These are phyloP conservation scores for Hygrocybe punicea DNA, from an alignment of 768 basidiomycete genomes.

Conservation along the genomic window DNA sequence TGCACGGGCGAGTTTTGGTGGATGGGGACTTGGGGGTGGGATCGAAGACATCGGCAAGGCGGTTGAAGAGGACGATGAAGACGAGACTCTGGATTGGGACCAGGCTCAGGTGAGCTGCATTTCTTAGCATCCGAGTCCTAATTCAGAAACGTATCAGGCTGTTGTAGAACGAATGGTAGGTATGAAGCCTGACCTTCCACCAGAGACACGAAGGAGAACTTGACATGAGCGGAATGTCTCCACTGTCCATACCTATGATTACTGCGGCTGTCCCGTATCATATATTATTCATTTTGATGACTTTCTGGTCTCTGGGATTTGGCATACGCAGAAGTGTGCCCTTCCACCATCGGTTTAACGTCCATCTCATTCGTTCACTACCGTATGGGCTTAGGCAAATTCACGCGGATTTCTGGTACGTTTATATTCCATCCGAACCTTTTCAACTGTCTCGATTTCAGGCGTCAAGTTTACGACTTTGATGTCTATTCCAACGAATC, in stretches of 20 bases:
- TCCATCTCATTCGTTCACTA: too few relatives aligned
- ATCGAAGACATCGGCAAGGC: slow-evolving; percentile 47
- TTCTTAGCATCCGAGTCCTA: not conserved
- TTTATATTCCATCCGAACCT: too few relatives aligned
- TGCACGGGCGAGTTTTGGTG: slow-evolving; percentile 54
- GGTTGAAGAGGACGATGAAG: slow-evolving; percentile 61
- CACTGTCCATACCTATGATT: too few relatives aligned
- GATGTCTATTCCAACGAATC: slow-evolving; percentile 44
- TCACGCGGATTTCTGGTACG: too few relatives aligned
- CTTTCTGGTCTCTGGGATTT: too few relatives aligned
- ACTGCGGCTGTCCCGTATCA: too few relatives aligned
- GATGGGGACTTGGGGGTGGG: slow-evolving; percentile 70
- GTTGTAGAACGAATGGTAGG: slow-evolving; percentile 59
- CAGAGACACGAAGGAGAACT: slow-evolving; percentile 8
- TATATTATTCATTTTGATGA: too few relatives aligned
- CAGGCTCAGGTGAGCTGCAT: slow-evolving; percentile 53
- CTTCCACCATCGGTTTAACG: too few relatives aligned
- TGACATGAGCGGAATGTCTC: not conserved
- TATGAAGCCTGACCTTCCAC: slow-evolving; percentile 32
- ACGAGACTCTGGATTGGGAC: slow-evolving; percentile 64
- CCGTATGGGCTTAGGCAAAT: too few relatives aligned
- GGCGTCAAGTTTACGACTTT: too few relatives aligned
- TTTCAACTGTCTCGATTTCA: too few relatives aligned
- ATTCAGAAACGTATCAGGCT: slow-evolving; percentile 32
- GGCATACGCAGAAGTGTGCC: too few relatives aligned